These are phyloP conservation scores for Pseudocercospora musae DNA, from an alignment of 2,329 filamentous ascomycete genomes.

Conservation along the genomic window DNA sequence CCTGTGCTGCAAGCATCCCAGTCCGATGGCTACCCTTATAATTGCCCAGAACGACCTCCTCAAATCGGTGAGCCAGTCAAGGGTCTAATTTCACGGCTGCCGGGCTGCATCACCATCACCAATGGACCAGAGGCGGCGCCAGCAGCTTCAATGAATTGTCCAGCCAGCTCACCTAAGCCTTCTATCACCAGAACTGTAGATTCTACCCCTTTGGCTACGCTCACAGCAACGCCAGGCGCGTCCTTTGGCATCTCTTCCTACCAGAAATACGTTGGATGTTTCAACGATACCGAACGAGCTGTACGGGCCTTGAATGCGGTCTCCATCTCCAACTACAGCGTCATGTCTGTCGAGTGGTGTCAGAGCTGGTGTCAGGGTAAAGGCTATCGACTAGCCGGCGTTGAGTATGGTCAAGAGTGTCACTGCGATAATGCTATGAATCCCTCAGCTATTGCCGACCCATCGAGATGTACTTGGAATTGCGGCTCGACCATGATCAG, in stretches of 20 bases:
- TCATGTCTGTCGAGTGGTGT: conserved; percentile 37
- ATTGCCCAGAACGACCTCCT: conserved; percentile 33
- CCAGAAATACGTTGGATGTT: conserved; percentile 36
- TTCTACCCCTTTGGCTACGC: conserved; percentile 30
- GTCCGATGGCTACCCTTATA: conserved; percentile 26
- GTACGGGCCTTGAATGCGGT: conserved; percentile 28
- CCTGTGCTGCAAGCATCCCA: conserved; percentile 32
- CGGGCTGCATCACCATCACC: conserved; percentile 36
- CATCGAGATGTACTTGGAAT: conserved; percentile 25
- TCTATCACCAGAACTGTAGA: conserved; percentile 29
- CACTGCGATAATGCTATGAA: conserved; percentile 36
- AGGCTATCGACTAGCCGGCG: conserved; percentile 32
- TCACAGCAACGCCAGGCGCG: conserved; percentile 27
- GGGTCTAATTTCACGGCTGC: conserved; percentile 32
- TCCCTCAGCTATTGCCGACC: conserved; percentile 23
- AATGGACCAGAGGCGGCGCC: conserved; percentile 32
- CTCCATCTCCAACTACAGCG: conserved; percentile 23
- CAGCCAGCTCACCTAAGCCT: conserved; percentile 22
- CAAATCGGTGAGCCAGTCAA: conserved; percentile 31
- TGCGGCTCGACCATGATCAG: conserved; percentile 30
- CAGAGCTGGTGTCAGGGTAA: conserved; percentile 31
- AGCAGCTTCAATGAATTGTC: conserved; percentile 32
- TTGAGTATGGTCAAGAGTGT: conserved; percentile 36
- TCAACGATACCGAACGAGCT: conserved; percentile 32
- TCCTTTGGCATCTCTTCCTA: conserved; percentile 23